Percentiles rank a stretch among this genome's conserved stretches.
Conservation (phyloP, 345 rosid species). For the Durio zibethinus region DNA sequence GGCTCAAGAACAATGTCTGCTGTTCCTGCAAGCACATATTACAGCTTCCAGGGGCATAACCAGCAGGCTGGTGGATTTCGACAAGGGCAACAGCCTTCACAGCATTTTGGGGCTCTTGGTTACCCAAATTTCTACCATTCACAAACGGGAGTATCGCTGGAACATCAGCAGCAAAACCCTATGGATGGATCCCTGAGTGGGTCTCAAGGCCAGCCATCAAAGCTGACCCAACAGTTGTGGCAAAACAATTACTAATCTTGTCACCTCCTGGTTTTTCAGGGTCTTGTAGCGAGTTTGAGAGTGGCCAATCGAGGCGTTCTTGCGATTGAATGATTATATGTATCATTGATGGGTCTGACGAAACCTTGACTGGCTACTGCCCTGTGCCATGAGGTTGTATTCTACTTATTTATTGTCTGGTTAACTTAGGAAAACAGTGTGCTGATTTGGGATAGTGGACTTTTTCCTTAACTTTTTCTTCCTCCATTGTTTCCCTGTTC, state of each 20-base stretch:
- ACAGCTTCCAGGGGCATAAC: conserved; percentile 85
- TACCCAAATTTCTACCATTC: conserved; percentile 87
- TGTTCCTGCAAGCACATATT: conserved; percentile 70
- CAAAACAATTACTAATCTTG: conserved; percentile 75
- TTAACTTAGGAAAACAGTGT: conserved; percentile 55
- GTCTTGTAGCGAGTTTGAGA: conserved; percentile 39
- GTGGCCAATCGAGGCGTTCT: conserved; percentile 37
- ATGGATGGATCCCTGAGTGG: conserved; percentile 63
- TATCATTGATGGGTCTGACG: conserved; percentile 25
- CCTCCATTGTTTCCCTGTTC: not conserved
- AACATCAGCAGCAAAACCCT: conserved; percentile 90
- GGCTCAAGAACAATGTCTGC: conserved; percentile 76
- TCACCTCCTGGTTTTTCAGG: conserved; percentile 54
- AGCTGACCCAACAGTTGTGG: conserved; percentile 91
- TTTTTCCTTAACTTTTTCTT: not conserved
- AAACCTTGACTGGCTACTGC: conserved; percentile 42
- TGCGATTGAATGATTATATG: conserved; percentile 17
- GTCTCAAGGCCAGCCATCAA: conserved; percentile 74
- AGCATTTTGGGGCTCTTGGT: conserved; percentile 72
- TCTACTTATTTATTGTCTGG: conserved; percentile 35
- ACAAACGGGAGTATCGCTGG: conserved; percentile 68
- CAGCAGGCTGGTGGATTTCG: conserved; percentile 77
- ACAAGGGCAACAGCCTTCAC: conserved; percentile 88
- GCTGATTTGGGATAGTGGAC: conserved; percentile 48
- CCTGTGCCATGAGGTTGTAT: conserved; percentile 53